Conservation (phyloP, 2,329 filamentous ascomycete species). For the Amauroascus verrucosus region DNA sequence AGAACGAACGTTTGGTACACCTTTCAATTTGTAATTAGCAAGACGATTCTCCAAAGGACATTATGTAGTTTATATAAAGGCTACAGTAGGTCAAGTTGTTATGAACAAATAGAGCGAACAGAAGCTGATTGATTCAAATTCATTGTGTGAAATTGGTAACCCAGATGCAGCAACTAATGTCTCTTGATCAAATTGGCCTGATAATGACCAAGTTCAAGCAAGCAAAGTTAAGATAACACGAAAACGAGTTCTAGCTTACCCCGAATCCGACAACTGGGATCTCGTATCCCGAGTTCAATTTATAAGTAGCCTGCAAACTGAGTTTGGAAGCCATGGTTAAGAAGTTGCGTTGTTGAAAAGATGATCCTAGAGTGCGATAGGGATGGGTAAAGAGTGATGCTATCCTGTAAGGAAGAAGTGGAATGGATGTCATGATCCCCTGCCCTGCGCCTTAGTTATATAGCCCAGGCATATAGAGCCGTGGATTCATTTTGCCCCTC, state of each 20-base stretch:
- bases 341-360: neutral
- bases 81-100: neutral
- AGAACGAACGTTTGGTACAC: constrained; percentile 33
- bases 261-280: constrained; percentile 48
- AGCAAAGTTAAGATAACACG: neutral
- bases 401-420: neutral
- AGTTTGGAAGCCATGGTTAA: constrained; percentile 15
- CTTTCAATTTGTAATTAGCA: constrained; percentile 20
- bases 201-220: no score
- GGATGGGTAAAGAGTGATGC: neutral
- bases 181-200: neutral
- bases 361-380: neutral
- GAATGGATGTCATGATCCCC: neutral
- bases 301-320: constrained; percentile 30
- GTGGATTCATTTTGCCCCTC: neutral
- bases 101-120: neutral
- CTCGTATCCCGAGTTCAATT: constrained; percentile 50
- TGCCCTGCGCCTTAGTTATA: neutral
- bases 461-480: neutral
- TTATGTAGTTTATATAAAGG: neutral
- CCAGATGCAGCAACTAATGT: neutral
- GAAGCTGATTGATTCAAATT: neutral
- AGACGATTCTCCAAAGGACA: neutral
- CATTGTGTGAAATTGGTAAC: neutral
- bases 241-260: constrained; percentile 22